A percentile compares a stretch with the other conserved stretches of the same genome.
phyloP scores from a whole-genome alignment of 176 grass and related monocot genomes.

The Poa annua region DNA sequence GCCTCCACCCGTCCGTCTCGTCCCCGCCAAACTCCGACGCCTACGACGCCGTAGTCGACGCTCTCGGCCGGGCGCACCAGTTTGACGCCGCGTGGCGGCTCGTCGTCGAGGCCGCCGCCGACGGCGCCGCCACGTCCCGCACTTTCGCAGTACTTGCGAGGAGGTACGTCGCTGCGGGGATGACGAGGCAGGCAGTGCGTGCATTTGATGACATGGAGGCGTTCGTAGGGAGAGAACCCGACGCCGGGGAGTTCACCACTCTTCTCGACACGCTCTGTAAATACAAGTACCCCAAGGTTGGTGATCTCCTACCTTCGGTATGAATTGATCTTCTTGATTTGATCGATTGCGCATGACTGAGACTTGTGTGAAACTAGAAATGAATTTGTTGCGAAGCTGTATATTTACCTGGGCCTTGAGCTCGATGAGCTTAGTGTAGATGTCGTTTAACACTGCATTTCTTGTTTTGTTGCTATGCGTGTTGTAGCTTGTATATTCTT shows the following conservation, averaged over 20 bases:
- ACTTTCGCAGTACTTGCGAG: slow-evolving; percentile 76
- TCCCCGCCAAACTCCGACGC: slow-evolving; percentile 43
- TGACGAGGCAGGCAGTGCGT: slow-evolving; percentile 79
- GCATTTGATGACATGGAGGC: slow-evolving; percentile 97
- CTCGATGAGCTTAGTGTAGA: slow-evolving; percentile 12
- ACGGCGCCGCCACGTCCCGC: slow-evolving; percentile 57
- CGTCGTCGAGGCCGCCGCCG: slow-evolving; percentile 72
- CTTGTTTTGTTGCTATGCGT: not conserved
- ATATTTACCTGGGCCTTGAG: not conserved
- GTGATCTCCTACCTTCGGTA: slow-evolving; percentile 6
- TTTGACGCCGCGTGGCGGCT: slow-evolving; percentile 84
- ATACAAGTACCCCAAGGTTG: slow-evolving; percentile 91
- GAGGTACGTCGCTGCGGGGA: slow-evolving; percentile 71
- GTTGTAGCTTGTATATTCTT: not conserved
- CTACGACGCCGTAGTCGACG: slow-evolving; percentile 80
- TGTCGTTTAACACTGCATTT: not conserved
- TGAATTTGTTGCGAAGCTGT: not conserved
- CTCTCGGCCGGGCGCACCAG: slow-evolving; percentile 66
- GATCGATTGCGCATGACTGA: not conserved
- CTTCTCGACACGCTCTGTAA: slow-evolving; percentile 92
- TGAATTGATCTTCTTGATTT: not conserved
- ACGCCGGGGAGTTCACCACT: slow-evolving; percentile 66
- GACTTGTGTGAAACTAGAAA: not conserved
- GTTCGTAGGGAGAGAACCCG: slow-evolving; percentile 81
- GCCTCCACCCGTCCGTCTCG: slow-evolving; percentile 49